phyloP scores from a whole-genome alignment of 768 basidiomycete species.

The Fomitopsis serialis region DNA sequence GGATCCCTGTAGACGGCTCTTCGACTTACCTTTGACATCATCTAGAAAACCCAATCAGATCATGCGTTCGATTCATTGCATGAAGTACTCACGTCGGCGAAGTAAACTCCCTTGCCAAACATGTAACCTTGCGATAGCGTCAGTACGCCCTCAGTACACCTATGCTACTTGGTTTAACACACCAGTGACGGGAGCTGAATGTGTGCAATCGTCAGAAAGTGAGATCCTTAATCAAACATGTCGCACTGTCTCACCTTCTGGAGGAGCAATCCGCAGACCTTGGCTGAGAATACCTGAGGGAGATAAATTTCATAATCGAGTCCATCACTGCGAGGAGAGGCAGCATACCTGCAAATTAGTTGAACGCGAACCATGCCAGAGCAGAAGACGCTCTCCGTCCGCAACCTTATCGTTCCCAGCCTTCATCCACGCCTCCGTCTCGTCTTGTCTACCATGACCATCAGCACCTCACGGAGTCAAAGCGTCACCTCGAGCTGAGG shows the following conservation, averaged over 20 bases:
- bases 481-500: neutral
- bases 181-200: slow-evolving; percentile 44
- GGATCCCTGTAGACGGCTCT: neutral
- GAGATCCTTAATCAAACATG: neutral
- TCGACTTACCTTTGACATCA: slow-evolving; percentile 53
- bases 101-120: slow-evolving; percentile 66
- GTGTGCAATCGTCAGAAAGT: neutral
- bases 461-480: slow-evolving; percentile 12
- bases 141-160: neutral
- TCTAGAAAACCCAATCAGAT: slow-evolving; percentile 27
- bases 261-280: slow-evolving; percentile 59
- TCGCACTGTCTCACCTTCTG: slow-evolving; percentile 40
- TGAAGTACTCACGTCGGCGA: slow-evolving; percentile 44
- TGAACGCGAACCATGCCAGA: slow-evolving; percentile 61
- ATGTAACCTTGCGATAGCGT: slow-evolving; percentile 36
- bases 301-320: too few species aligned
- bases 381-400: slow-evolving; percentile 46
- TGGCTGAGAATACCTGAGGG: slow-evolving; percentile 50
- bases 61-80: neutral
- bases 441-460: slow-evolving; percentile 22
- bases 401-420: slow-evolving; percentile 37
- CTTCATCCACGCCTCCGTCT: slow-evolving; percentile 37
- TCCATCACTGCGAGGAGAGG: too few species aligned
- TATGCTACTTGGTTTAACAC: neutral
- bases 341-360: slow-evolving; percentile 51